These are phyloP conservation scores for Sclerotinia nivalis DNA, from an alignment of 2,329 filamentous ascomycete genomes.

Conservation along the genomic window DNA sequence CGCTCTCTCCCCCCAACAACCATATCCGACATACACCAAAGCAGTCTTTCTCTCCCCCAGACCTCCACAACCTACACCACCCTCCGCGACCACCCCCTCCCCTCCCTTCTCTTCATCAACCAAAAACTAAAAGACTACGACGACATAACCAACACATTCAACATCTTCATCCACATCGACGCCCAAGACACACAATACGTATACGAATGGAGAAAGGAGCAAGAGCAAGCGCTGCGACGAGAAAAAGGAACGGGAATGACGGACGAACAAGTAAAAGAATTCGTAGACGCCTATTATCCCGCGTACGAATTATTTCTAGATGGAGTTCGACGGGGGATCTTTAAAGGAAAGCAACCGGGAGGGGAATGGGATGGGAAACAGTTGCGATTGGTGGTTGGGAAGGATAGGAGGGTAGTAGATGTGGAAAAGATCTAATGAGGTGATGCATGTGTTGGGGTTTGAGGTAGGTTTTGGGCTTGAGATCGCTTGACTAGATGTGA, in stretches of 20 bases:
- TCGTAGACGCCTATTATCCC: slow-evolving; percentile 61
- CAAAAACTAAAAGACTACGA: slow-evolving; percentile 59
- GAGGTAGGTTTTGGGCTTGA: background rate
- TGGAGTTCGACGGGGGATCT: slow-evolving; percentile 50
- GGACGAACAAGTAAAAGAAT: slow-evolving; percentile 61
- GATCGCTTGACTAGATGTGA: background rate
- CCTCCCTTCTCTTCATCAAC: slow-evolving; percentile 60
- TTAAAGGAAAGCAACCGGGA: slow-evolving; percentile 35
- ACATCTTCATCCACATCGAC: slow-evolving; percentile 66
- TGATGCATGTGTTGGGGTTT: background rate
- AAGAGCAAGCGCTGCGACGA: slow-evolving; percentile 59
- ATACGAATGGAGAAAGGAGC: slow-evolving; percentile 67
- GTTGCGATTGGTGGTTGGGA: slow-evolving; percentile 51
- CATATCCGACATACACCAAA: slow-evolving; percentile 49
- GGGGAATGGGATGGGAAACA: slow-evolving; percentile 46
- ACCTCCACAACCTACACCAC: background rate
- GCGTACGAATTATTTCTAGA: slow-evolving; percentile 58
- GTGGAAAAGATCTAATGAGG: slow-evolving; percentile 38
- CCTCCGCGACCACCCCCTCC: slow-evolving; percentile 51
- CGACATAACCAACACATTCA: slow-evolving; percentile 57
- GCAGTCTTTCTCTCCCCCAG: slow-evolving; percentile 35
- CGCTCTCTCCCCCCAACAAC: slow-evolving; percentile 51
- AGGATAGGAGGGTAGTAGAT: slow-evolving; percentile 47
- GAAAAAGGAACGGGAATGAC: slow-evolving; percentile 64
- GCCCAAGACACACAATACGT: slow-evolving; percentile 62